phyloP scores from a whole-genome alignment of 495 filamentous ascomycete genomes.

The Trichoderma erinaceum region DNA sequence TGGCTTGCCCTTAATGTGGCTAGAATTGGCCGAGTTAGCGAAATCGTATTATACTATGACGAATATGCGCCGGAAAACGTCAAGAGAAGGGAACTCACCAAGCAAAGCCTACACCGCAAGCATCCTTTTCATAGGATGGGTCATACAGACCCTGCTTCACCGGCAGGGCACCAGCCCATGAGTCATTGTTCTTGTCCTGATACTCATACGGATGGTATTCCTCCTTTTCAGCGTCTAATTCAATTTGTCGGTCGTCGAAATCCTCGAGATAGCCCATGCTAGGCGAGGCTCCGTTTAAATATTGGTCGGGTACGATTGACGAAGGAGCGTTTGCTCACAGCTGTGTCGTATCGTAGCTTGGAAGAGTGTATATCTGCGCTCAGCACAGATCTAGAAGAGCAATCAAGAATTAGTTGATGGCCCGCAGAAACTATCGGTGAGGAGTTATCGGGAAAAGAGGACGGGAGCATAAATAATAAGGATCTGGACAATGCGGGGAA shows the following conservation, averaged over 20 bases:
- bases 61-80: slow-evolving; percentile 19
- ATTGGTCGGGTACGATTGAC: slow-evolving; percentile 21
- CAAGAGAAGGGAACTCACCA: slow-evolving; percentile 57
- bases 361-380: neutral
- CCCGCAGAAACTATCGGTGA: neutral
- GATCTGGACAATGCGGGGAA: neutral
- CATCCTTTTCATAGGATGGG: slow-evolving; percentile 95
- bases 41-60: neutral
- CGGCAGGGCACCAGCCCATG: slow-evolving; percentile 92
- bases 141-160: slow-evolving; percentile 98
- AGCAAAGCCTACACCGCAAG: slow-evolving; percentile 98
- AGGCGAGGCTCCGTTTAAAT: slow-evolving; percentile 36
- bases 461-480: neutral
- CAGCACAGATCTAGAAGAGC: slow-evolving; percentile 5
- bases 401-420: neutral
- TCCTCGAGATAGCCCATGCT: slow-evolving; percentile 52
- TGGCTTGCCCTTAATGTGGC: slow-evolving; percentile 93
- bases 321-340: slow-evolving; percentile 5
- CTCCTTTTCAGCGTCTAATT: slow-evolving; percentile 46
- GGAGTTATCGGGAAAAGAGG: neutral
- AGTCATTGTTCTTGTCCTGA: slow-evolving; percentile 77
- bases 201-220: slow-evolving; percentile 67
- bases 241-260: slow-evolving; percentile 52
- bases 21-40: slow-evolving; percentile 29
- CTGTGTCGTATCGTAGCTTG: neutral